Conservation (phyloP, 768 basidiomycete genomes). For the Multifurca ochricompacta region DNA sequence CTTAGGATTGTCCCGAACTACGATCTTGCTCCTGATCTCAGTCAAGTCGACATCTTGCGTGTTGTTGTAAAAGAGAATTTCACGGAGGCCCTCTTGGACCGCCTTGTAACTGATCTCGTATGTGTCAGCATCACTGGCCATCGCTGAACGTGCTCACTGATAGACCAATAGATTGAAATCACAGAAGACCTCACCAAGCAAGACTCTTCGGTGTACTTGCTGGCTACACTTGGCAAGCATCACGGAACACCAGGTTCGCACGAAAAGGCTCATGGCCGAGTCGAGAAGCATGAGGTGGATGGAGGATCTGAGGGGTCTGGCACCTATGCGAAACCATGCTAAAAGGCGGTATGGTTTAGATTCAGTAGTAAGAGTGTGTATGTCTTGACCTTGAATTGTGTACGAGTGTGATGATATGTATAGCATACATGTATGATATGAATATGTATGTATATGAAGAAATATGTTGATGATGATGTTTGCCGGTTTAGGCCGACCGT, state of each 20-base stretch:
- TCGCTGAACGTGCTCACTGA: not conserved
- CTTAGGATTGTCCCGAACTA: conserved; percentile 52
- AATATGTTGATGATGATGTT: not conserved
- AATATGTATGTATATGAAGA: not conserved
- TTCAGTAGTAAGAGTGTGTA: not conserved
- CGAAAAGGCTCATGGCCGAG: conserved; percentile 37
- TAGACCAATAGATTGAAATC: conserved; percentile 43
- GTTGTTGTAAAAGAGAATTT: conserved; percentile 54
- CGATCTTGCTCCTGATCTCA: conserved; percentile 45
- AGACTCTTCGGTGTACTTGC: conserved; percentile 42
- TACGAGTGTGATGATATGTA: not conserved
- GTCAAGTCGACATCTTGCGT: conserved; percentile 50
- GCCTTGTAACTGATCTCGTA: conserved; percentile 62
- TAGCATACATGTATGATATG: not conserved
- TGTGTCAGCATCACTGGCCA: conserved; percentile 24
- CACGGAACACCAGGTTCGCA: conserved; percentile 26
- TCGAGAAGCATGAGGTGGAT: conserved; percentile 34
- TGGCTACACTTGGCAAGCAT: conserved; percentile 36
- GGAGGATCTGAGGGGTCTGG: conserved; percentile 44
- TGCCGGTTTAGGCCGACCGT: not conserved
- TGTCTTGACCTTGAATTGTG: not conserved
- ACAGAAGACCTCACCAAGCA: conserved; percentile 48
- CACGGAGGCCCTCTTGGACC: conserved; percentile 40
- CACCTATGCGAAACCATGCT: conserved; percentile 66
- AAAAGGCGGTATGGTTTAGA: conserved; percentile 16